A percentile compares a stretch with the other conserved stretches of the same genome.
phyloP scores from a whole-genome alignment of 2,329 filamentous ascomycete species.

The Aspergillaceae sp. region DNA sequence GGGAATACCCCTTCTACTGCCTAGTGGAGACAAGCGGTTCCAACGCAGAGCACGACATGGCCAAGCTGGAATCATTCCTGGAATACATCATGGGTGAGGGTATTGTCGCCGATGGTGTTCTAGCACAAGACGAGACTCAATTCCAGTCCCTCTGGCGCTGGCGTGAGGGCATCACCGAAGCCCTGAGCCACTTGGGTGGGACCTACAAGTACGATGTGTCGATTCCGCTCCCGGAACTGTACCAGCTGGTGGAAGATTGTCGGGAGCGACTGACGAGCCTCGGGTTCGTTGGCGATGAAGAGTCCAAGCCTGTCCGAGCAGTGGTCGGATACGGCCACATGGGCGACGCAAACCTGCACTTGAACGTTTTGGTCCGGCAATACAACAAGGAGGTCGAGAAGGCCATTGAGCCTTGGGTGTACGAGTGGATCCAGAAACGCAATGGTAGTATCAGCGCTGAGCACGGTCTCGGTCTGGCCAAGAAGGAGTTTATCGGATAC shows the following conservation, averaged over 20 bases:
- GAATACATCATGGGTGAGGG: conserved; percentile 85
- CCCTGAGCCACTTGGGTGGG: conserved; percentile 79
- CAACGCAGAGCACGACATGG: conserved; percentile 85
- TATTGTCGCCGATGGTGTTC: conserved; percentile 78
- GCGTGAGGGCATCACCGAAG: conserved; percentile 88
- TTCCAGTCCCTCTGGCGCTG: conserved; percentile 77
- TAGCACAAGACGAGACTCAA: conserved; percentile 91
- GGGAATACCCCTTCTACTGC: conserved; percentile 87
- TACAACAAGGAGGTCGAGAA: conserved; percentile 86
- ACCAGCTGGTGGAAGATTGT: conserved; percentile 79
- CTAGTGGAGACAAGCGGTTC: conserved; percentile 93
- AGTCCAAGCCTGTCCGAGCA: conserved; percentile 69
- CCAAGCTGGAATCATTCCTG: conserved; percentile 82
- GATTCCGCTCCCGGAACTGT: conserved; percentile 80
- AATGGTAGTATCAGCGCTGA: conserved; percentile 94
- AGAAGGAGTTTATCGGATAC: conserved; percentile 93
- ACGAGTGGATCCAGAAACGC: conserved; percentile 86
- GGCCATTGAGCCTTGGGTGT: conserved; percentile 86
- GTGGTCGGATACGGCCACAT: conserved; percentile 98
- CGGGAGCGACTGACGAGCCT: conserved; percentile 61
- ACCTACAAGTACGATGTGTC: conserved; percentile 99
- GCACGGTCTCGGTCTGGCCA: conserved; percentile 86
- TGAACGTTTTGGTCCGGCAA: conserved; percentile 74
- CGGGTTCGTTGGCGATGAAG: conserved; percentile 68
- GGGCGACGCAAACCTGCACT: conserved; percentile 91